A percentile compares a stretch with the other conserved stretches of the same genome.
Conservation (phyloP, 169 alveolate genomes). For the Amoebophrya sp. region DNA sequence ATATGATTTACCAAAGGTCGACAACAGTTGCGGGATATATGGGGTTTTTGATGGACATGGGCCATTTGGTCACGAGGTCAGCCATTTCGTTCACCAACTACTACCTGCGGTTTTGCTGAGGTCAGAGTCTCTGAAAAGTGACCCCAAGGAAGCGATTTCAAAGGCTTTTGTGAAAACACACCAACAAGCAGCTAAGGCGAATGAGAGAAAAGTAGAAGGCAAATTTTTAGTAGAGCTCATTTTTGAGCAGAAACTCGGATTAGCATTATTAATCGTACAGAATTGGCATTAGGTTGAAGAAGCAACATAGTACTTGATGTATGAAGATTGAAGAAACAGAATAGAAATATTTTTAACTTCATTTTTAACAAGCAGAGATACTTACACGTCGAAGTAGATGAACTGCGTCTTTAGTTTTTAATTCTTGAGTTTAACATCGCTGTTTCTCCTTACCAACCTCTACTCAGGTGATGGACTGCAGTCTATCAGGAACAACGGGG, state of each 20-base stretch:
- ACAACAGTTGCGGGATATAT: slow-evolving; percentile 50
- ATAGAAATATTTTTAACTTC: no score
- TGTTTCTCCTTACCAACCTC: no score
- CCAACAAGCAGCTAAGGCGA: background rate
- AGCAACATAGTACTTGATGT: no score
- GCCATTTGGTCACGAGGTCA: slow-evolving; percentile 75
- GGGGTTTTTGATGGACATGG: slow-evolving; percentile 88
- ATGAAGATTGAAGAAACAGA: no score
- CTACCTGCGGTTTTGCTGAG: slow-evolving; percentile 52
- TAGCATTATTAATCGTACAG: no score
- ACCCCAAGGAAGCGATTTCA: slow-evolving; percentile 26
- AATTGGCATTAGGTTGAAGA: no score
- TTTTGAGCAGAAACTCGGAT: no score
- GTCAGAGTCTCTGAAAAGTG: background rate
- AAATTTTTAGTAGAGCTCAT: no score
- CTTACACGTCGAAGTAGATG: background rate
- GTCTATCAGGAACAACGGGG: slow-evolving; percentile 57
- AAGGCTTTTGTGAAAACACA: slow-evolving; percentile 23
- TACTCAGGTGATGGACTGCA: slow-evolving; percentile 34
- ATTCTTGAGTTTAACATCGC: no score
- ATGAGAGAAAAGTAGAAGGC: background rate
- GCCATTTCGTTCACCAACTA: slow-evolving; percentile 63
- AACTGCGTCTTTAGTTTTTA: background rate
- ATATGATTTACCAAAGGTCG: background rate
- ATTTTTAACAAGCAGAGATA: background rate